Percentiles rank a stretch among this genome's conserved stretches.
These are phyloP conservation scores for Russula emetica DNA, from an alignment of 768 basidiomycete species.

Conservation along the genomic window DNA sequence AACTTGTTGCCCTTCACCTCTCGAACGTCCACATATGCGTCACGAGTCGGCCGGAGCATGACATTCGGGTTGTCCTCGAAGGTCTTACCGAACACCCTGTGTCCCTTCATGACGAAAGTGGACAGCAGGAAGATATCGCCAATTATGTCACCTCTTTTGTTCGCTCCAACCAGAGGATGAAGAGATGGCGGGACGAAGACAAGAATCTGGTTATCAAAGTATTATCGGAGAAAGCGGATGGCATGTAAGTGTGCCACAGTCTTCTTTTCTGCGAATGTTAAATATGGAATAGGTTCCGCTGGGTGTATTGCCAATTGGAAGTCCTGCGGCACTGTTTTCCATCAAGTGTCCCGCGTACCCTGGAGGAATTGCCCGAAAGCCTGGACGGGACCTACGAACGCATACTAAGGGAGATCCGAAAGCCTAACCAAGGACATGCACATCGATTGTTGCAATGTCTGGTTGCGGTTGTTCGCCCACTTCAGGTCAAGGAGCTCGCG, in stretches of 20 bases:
- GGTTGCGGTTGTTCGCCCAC: neutral
- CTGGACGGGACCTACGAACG: neutral
- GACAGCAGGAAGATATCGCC: neutral
- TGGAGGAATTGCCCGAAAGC: neutral
- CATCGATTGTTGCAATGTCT: neutral
- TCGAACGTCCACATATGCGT: neutral
- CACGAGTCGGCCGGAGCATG: neutral
- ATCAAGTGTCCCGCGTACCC: neutral
- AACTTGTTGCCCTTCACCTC: neutral
- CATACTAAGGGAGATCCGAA: neutral
- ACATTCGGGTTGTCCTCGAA: neutral
- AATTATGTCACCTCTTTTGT: neutral
- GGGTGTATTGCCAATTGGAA: neutral
- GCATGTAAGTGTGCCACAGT: neutral
- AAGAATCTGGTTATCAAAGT: neutral
- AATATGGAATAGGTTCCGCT: neutral
- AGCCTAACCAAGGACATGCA: neutral
- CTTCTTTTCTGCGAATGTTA: neutral
- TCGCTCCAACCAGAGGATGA: neutral
- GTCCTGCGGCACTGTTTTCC: neutral
- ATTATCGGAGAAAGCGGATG: neutral
- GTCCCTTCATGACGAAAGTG: neutral
- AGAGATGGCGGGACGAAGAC: neutral
- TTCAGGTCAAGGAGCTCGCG: neutral
- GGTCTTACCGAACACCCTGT: neutral